Evolutionary conservation across 495 filamentous ascomycete genomes (phyloP).

Genomic region (Trypethelium eluteriae): DNA sequence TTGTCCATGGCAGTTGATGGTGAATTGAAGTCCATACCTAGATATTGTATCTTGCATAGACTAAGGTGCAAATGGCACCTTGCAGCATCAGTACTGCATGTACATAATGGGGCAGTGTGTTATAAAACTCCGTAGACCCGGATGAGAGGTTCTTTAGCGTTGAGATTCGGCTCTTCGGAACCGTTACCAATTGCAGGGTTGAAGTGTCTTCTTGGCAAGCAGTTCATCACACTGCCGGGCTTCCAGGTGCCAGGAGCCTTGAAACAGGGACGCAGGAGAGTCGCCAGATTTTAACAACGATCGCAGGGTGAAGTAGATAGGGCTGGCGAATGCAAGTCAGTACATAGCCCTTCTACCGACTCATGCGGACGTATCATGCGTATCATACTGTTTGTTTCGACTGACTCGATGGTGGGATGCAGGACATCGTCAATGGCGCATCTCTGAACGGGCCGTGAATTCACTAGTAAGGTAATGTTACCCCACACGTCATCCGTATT

Average conservation of each 20-base stretch:
- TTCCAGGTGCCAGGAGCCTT: too few relatives aligned
- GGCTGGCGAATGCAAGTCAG: too few relatives aligned
- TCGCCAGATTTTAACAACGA: too few relatives aligned
- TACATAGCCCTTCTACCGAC: neutral
- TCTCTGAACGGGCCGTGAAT: neutral
- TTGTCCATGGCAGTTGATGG: constrained; percentile 42
- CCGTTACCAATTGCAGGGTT: too few relatives aligned
- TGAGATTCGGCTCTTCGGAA: too few relatives aligned
- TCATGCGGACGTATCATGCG: neutral
- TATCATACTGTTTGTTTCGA: neutral
- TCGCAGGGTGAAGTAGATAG: too few relatives aligned
- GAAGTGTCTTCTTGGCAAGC: too few relatives aligned
- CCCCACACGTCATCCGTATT: neutral
- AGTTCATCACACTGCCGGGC: too few relatives aligned
- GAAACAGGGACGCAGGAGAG: too few relatives aligned
- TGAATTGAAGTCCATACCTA: neutral
- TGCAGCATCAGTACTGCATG: neutral
- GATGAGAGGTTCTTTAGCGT: too few relatives aligned
- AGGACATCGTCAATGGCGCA: constrained; percentile 4
- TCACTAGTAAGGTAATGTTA: neutral
- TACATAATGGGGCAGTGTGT: neutral
- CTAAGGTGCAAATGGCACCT: neutral
- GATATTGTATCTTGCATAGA: neutral
- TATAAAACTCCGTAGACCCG: too few relatives aligned
- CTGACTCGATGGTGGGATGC: neutral